phyloP scores from a whole-genome alignment of 768 basidiomycete genomes.

The Termitomyces sp. region DNA sequence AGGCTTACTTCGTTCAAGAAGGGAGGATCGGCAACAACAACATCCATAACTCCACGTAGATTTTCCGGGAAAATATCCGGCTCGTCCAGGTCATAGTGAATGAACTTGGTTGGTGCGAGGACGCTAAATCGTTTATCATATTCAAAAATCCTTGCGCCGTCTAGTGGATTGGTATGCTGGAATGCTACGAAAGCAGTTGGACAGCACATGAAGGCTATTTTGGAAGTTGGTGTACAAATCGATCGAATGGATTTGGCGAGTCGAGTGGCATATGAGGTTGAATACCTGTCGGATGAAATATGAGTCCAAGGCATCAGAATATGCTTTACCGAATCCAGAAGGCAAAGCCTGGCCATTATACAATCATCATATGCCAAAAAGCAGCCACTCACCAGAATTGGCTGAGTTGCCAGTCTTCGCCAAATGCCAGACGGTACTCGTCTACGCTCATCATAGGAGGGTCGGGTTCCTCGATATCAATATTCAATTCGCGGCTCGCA shows the following conservation, averaged over 20 bases:
- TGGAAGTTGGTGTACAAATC: slow-evolving; percentile 28
- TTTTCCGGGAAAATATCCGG: slow-evolving; percentile 34
- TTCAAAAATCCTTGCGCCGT: slow-evolving; percentile 35
- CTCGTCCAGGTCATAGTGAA: slow-evolving; percentile 43
- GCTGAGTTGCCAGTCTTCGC: slow-evolving; percentile 49
- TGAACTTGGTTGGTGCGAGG: slow-evolving; percentile 33
- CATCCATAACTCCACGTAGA: slow-evolving; percentile 29
- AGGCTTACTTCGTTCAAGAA: slow-evolving; percentile 41
- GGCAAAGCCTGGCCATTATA: slow-evolving; percentile 9
- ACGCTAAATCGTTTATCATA: slow-evolving; percentile 39
- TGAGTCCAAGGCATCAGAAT: neutral
- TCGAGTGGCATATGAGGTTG: slow-evolving; percentile 34
- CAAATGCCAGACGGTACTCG: slow-evolving; percentile 39
- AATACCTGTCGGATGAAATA: slow-evolving; percentile 36
- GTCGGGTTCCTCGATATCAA: slow-evolving; percentile 18
- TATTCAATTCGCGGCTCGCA: slow-evolving; percentile 27
- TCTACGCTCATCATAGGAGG: slow-evolving; percentile 41
- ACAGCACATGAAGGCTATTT: slow-evolving; percentile 42
- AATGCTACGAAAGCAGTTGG: slow-evolving; percentile 48
- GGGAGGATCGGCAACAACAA: slow-evolving; percentile 42
- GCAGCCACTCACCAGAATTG: slow-evolving; percentile 42
- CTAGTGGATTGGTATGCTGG: slow-evolving; percentile 33
- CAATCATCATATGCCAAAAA: neutral
- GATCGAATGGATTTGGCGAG: slow-evolving; percentile 30
- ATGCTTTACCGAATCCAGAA: neutral